Evolutionary conservation across 1,284 basidiomycete genomes (phyloP).

Genomic region (Chalciporus sp.): DNA sequence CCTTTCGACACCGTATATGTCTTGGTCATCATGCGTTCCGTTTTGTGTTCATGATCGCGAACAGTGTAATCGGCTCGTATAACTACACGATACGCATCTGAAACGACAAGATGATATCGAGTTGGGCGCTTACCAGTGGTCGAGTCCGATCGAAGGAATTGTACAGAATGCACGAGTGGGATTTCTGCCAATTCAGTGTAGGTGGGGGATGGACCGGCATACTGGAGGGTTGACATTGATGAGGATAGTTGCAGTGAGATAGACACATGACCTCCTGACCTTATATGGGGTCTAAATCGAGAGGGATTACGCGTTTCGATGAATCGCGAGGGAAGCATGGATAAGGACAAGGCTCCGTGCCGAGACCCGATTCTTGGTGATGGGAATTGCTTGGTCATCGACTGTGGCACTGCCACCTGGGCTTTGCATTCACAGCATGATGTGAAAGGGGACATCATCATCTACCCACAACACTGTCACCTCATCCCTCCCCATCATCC

Average conservation of each 20-base stretch:
- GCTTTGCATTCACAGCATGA: slow-evolving; percentile 27
- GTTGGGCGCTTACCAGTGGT: background rate
- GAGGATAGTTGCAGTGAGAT: too few relatives aligned
- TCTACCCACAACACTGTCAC: slow-evolving; percentile 33
- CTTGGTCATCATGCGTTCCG: slow-evolving; percentile 44
- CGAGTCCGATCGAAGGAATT: background rate
- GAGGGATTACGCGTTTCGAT: too few relatives aligned
- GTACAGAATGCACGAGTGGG: slow-evolving; percentile 22
- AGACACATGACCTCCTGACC: too few relatives aligned
- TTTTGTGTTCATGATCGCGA: slow-evolving; percentile 46
- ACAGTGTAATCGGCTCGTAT: slow-evolving; percentile 45
- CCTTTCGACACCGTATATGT: slow-evolving; percentile 35
- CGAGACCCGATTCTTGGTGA: background rate
- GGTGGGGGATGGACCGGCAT: slow-evolving; percentile 1
- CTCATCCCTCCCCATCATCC: slow-evolving; percentile 21
- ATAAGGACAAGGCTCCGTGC: too few relatives aligned
- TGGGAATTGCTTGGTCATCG: slow-evolving; percentile 30
- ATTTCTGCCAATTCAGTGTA: slow-evolving; percentile 44
- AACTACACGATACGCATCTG: slow-evolving; percentile 24
- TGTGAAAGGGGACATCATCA: slow-evolving; percentile 32
- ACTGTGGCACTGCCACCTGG: slow-evolving; percentile 2
- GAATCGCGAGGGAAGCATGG: too few relatives aligned
- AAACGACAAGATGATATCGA: background rate
- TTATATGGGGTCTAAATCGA: too few relatives aligned
- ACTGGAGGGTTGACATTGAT: slow-evolving; percentile 3